These are phyloP conservation scores for Pichia sp. DNA, from an alignment of 1,139 yeast species.

Conservation along the genomic window DNA sequence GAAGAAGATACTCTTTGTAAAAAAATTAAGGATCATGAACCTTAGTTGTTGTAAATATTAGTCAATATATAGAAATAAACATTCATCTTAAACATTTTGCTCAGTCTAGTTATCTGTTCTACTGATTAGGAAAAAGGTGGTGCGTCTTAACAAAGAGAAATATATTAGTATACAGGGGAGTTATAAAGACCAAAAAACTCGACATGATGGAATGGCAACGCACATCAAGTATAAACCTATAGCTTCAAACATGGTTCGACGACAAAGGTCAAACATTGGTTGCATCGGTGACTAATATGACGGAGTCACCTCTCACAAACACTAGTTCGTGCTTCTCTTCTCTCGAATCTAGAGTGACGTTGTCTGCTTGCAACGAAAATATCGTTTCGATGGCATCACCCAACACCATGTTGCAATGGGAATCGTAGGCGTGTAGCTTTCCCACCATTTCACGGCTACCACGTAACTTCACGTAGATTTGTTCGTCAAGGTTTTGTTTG, in stretches of 20 bases:
- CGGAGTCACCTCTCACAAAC: conserved; percentile 94
- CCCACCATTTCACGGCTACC: conserved; percentile 94
- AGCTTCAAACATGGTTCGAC: neutral
- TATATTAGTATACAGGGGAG: conserved; percentile 4
- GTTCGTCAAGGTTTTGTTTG: conserved; percentile 81
- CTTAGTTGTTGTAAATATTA: too few relatives aligned
- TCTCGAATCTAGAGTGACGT: conserved; percentile 40
- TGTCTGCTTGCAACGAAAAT: conserved; percentile 50
- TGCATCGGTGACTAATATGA: conserved; percentile 48
- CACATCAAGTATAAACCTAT: neutral
- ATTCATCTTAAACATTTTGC: neutral
- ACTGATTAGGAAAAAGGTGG: too few relatives aligned
- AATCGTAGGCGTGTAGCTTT: conserved; percentile 88
- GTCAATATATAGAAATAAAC: too few relatives aligned
- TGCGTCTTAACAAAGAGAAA: neutral
- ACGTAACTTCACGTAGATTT: conserved; percentile 81
- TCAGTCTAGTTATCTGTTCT: too few relatives aligned
- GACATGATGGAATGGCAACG: neutral
- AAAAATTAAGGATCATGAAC: too few relatives aligned
- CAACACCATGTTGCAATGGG: conserved; percentile 92
- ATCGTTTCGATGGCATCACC: conserved; percentile 90
- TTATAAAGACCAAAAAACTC: neutral
- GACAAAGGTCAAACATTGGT: conserved; percentile 20
- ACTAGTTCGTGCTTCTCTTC: conserved; percentile 82
- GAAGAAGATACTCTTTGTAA: conserved; percentile 63